phyloP scores from a whole-genome alignment of 2,329 filamentous ascomycete species.

The Tolypocladium guangdongense region DNA sequence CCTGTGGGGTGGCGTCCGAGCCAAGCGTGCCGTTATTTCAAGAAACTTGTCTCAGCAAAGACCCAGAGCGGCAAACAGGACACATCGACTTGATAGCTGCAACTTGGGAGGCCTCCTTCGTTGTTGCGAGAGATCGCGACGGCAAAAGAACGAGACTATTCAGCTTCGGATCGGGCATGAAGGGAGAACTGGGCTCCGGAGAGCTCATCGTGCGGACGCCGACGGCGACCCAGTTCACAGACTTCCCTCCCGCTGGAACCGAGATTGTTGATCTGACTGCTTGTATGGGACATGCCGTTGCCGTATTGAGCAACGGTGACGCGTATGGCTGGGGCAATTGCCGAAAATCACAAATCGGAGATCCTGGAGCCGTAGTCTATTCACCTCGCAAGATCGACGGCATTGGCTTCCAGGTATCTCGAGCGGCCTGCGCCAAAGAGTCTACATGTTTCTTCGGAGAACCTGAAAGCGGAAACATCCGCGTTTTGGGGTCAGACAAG shows the following conservation, averaged over 20 bases:
- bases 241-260: constrained; percentile 52
- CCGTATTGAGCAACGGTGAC: constrained; percentile 61
- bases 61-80: constrained; percentile 16
- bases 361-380: constrained; percentile 40
- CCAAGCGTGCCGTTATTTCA: constrained; percentile 26
- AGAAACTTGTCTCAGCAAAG: constrained; percentile 22
- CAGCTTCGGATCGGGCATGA: constrained; percentile 53
- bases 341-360: constrained; percentile 73
- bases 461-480: constrained; percentile 44
- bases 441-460: constrained; percentile 65
- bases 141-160: constrained; percentile 41
- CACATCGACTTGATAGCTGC: constrained; percentile 44
- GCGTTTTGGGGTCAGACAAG: constrained; percentile 65
- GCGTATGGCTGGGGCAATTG: constrained; percentile 85
- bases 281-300: constrained; percentile 68
- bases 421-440: constrained; percentile 71
- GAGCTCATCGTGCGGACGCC: constrained; percentile 36
- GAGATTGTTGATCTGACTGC: constrained; percentile 56
- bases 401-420: constrained; percentile 49
- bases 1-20: constrained; percentile 35
- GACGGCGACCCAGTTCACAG: constrained; percentile 35
- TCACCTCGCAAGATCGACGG: constrained; percentile 49
- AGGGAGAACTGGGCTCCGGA: constrained; percentile 63
- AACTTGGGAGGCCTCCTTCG: constrained; percentile 66
- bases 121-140: constrained; percentile 38